These are phyloP conservation scores for Adansonia rubrostipa DNA, from an alignment of 441 rosid genomes.

Conservation along the genomic window DNA sequence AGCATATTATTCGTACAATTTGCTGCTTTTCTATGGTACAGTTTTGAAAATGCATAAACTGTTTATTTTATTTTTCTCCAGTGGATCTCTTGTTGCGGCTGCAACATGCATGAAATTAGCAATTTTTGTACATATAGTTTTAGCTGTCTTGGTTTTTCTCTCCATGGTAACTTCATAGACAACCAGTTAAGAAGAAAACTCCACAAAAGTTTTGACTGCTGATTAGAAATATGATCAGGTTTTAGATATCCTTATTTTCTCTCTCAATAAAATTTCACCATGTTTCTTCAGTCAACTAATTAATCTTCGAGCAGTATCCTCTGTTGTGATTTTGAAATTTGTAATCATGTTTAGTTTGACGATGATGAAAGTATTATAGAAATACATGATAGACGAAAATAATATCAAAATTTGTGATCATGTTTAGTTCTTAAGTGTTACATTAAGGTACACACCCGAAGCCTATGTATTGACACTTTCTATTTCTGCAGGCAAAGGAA, in stretches of 20 bases:
- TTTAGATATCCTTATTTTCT: not conserved
- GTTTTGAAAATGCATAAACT: conserved; percentile 1
- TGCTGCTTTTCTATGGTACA: conserved; percentile 6
- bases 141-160: not conserved
- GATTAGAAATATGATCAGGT: conserved; percentile 13
- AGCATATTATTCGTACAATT: not conserved
- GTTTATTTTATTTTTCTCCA: not conserved
- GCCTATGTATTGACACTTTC: conserved; percentile 1
- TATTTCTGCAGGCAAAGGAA: conserved; percentile 72
- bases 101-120: not conserved
- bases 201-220: not conserved
- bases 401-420: not conserved
- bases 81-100: not conserved
- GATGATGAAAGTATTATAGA: not conserved
- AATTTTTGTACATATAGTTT: conserved; percentile 7
- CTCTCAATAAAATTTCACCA: not conserved
- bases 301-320: not conserved
- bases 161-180: not conserved
- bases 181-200: conserved; percentile 11
- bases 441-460: not conserved
- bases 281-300: not conserved
- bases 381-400: too few species aligned
- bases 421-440: not conserved
- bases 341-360: not conserved
- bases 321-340: not conserved